Evolutionary conservation across 2,329 filamentous ascomycete genomes (phyloP).

Genomic region (Colletotrichum endophyticum): DNA sequence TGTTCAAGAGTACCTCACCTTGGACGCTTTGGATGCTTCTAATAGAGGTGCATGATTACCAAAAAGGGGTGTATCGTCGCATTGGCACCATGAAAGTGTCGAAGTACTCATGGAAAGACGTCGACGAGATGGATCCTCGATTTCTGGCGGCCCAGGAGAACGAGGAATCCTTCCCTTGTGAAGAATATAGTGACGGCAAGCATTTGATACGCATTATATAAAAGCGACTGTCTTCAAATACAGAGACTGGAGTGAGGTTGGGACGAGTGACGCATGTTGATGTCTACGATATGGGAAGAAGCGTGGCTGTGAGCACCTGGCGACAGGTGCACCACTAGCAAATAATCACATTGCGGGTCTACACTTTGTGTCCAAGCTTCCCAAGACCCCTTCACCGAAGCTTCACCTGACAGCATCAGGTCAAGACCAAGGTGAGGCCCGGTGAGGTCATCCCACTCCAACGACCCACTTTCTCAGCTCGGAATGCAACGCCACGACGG

Average conservation of each 20-base stretch:
- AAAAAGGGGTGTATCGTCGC: background rate
- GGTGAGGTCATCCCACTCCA: background rate
- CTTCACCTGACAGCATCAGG: background rate
- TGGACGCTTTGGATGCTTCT: background rate
- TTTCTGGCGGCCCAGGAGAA: background rate
- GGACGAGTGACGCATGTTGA: background rate
- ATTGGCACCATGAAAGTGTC: background rate
- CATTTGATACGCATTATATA: background rate
- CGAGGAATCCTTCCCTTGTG: background rate
- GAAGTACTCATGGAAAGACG: background rate
- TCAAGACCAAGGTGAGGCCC: background rate
- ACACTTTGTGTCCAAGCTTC: background rate
- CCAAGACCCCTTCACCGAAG: background rate
- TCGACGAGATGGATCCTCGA: background rate
- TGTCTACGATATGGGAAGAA: background rate
- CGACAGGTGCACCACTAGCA: accelerated
- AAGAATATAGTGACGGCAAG: background rate
- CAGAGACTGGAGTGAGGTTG: background rate
- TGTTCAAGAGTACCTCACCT: background rate
- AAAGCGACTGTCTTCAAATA: background rate
- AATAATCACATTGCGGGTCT: too few relatives aligned
- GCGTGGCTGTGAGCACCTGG: background rate
- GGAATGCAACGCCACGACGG: background rate
- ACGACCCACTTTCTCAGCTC: background rate
- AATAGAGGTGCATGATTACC: background rate